Evolutionary conservation across 2,329 filamentous ascomycete species (phyloP), one percentile per base, ranked within the genome.

Genomic region (Pestalotiopsis sp.): DNA sequence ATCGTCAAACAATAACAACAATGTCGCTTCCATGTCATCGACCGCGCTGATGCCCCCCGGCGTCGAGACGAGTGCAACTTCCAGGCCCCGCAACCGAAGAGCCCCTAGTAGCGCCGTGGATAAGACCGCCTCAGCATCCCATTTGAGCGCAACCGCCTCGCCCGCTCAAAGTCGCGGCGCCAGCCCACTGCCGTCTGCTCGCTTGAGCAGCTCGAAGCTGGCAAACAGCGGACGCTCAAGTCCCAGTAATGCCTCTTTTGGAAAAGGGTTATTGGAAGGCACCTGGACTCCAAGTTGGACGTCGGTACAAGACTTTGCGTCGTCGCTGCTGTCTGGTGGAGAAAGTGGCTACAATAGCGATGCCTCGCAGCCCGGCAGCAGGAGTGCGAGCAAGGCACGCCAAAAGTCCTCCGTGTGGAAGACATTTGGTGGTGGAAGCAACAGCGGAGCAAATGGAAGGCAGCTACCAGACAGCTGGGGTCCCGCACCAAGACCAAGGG

Each of bases 231-330:
- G 76, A 7, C 71, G 73, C 45, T 73, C 76, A 7, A 78, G 74
- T 62, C 76, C 77, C 23, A 71, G 75, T 61, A 77, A 76, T n/a
- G 71, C 74, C 7, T 78, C 80, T 59, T 81, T 80, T 57, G 77
- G 80, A 62, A 70, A 70, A 39, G 80, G 82, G 36, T 79, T 88
- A 61, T 77, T 88, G 11, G 85, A 84, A 66, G 83, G 85, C 60
- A 84, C 86, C 2, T 87, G 86, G 82, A 78, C 83, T 1, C 83
- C 86, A 39, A 85, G 82, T 73, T 89, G 87, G 87, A 80, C 84
- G 3, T 87, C 86, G 4, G 83, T 89, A 2, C 85, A 87, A 68
- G 86, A 84, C 49, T 81, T 89, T 65, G 86, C 87, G 5, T 81
- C 85, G 2, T 85, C 84, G 3, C 71, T 85, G 11, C 72, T 85